Evolutionary conservation across 345 rosid genomes (phyloP), one percentile per base, ranked within the genome.

Genomic region (Hibiscus mutabilis): DNA sequence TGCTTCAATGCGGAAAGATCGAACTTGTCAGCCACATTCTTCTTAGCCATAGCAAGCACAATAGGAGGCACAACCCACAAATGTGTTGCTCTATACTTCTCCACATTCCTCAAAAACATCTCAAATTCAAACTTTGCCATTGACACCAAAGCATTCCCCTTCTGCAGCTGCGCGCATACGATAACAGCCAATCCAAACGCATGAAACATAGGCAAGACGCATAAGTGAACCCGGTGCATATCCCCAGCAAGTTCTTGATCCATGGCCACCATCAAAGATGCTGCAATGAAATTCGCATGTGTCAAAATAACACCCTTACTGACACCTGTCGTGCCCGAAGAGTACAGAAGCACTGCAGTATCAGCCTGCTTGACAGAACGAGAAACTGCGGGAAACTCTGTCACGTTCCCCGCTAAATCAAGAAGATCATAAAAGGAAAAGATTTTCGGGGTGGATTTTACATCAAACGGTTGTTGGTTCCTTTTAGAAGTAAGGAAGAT

Each of bases 61-160:
- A 93, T 83, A 9, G 97, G 93, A 44, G 98, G 98, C 70, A 93
- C 97, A 71, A 87, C 84, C 98, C 96, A 91, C 75, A 91, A 56
- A 73, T 87, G 80, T 6, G 93, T 88, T 10, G 89, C 91, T 61
- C 78, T 82, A 68, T 84, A 86, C 88, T 82, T 90, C 68, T 86
- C 88, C 35, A 83, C 74, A 24, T 70, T 74, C 84, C 76, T 86
- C 80, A 87, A 76, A 62, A 86, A 40, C 77, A 37, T 15, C 71
- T 75, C 89, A 11, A 94, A 76, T 18, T 91, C 97, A 37, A 94
- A 94, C 60, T 74, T 91, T 14, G 74, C 85, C 93, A 91, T 80
- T 0, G 93, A 86, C 70, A 91, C 79, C 29, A 94, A 52, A 14
- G 87, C 70, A 25, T 70, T 87, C 5, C 98, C 98, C 61, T 24